Evolutionary conservation across 1,139 yeast species (phyloP).

Genomic region (Lodderomyces pseudojiufengensis): DNA sequence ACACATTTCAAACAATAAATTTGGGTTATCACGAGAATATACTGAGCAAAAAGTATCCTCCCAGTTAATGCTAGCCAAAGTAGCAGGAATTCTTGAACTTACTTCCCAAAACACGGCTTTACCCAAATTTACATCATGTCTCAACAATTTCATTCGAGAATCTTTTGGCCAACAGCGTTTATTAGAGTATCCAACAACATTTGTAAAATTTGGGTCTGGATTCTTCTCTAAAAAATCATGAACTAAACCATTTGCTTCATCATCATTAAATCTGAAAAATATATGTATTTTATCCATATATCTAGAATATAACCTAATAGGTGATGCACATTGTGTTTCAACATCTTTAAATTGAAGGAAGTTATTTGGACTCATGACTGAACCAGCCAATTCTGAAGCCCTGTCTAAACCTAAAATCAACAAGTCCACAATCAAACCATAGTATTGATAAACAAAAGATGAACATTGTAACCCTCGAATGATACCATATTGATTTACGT

Average conservation of each 20-base stretch:
- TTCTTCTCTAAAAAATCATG: constrained; percentile 76
- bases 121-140: constrained; percentile 90
- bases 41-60: constrained; percentile 81
- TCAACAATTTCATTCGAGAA: constrained; percentile 81
- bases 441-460: constrained; percentile 84
- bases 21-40: constrained; percentile 86
- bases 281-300: constrained; percentile 81
- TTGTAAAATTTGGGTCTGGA: constrained; percentile 89
- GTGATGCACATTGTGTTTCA: constrained; percentile 59
- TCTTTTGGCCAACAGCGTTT: constrained; percentile 96
- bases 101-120: constrained; percentile 93
- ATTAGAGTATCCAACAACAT: constrained; percentile 82
- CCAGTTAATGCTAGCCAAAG: constrained; percentile 76
- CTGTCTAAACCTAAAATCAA: constrained; percentile 80
- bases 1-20: constrained; percentile 82
- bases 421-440: constrained; percentile 81
- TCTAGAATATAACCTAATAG: constrained; percentile 78
- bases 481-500: constrained; percentile 84
- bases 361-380: constrained; percentile 65
- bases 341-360: constrained; percentile 67
- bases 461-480: constrained; percentile 87
- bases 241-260: constrained; percentile 71
- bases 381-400: constrained; percentile 85
- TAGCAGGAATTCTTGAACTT: constrained; percentile 70
- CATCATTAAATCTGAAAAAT: constrained; percentile 68